A percentile compares a stretch with the other conserved stretches of the same genome.
phyloP scores from a whole-genome alignment of 306 rosid species.

The Sophora flavescens region DNA sequence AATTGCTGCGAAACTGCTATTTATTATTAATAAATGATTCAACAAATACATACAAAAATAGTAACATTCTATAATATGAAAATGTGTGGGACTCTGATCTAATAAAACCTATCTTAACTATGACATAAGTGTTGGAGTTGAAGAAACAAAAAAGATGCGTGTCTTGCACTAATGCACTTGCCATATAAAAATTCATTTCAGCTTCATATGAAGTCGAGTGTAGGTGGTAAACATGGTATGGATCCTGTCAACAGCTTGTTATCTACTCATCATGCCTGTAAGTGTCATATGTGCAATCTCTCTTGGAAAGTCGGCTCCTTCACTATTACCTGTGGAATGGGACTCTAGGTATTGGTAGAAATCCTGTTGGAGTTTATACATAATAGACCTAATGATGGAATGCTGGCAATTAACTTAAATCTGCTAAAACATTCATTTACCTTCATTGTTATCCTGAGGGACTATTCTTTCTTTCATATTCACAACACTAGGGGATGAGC shows the following conservation, averaged over 20 bases:
- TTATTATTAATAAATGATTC: conserved; percentile 51
- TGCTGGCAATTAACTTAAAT: conserved; percentile 41
- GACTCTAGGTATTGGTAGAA: conserved; percentile 33
- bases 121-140: conserved; percentile 43
- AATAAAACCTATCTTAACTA: conserved; percentile 53
- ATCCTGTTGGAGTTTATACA: conserved; percentile 43
- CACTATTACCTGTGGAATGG: conserved; percentile 27
- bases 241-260: conserved; percentile 18
- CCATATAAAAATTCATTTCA: conserved; percentile 16
- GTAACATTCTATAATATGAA: conserved; percentile 54
- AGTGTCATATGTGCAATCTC: conserved; percentile 42
- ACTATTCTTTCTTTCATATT: conserved; percentile 50
- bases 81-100: conserved; percentile 58
- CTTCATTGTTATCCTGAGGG: conserved; percentile 50
- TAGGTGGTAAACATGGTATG: conserved; percentile 5
- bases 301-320: conserved; percentile 34
- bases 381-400: conserved; percentile 37
- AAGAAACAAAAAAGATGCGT: conserved; percentile 32
- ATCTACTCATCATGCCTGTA: conserved; percentile 23
- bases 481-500: conserved; percentile 73
- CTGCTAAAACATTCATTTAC: conserved; percentile 39
- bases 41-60: conserved; percentile 56
- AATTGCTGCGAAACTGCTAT: conserved; percentile 48
- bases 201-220: conserved; percentile 23
- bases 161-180: conserved; percentile 42